phyloP scores from a whole-genome alignment of 2,329 filamentous ascomycete species.

The Fusarium tupiense region DNA sequence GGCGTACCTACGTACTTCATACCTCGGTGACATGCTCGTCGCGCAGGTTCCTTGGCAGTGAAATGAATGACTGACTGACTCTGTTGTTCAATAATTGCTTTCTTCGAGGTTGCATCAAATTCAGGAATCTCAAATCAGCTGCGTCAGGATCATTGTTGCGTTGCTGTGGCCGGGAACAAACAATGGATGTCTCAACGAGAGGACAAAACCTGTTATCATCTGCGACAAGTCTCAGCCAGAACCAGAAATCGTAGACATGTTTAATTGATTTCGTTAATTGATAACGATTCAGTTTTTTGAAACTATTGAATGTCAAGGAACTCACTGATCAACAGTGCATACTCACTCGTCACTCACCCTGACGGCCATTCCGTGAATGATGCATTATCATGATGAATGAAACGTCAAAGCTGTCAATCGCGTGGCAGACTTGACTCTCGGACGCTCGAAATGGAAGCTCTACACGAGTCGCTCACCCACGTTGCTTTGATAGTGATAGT shows the following conservation, averaged over 20 bases:
- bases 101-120: background rate
- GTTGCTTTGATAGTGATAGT: background rate
- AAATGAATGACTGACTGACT: background rate
- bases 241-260: constrained; percentile 4
- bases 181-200: background rate
- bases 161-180: constrained; percentile 7
- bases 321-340: background rate
- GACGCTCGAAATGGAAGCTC: background rate
- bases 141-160: background rate
- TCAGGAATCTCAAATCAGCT: constrained; percentile 6
- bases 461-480: constrained; percentile 26
- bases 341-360: background rate
- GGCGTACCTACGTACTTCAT: background rate
- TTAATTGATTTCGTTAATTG: background rate
- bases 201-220: background rate
- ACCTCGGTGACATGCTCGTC: constrained; percentile 17
- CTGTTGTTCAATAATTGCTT: background rate
- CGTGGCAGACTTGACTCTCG: constrained; percentile 23
- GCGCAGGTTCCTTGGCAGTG: background rate
- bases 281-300: constrained; percentile 8
- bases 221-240: constrained; percentile 11
- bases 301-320: background rate
- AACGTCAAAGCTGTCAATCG: constrained; percentile 31
- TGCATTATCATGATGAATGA: constrained; percentile 10
- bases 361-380: constrained; percentile 19